Evolutionary conservation across 2,329 filamentous ascomycete genomes (phyloP).

Genomic region (Aspergillus proliferans): DNA sequence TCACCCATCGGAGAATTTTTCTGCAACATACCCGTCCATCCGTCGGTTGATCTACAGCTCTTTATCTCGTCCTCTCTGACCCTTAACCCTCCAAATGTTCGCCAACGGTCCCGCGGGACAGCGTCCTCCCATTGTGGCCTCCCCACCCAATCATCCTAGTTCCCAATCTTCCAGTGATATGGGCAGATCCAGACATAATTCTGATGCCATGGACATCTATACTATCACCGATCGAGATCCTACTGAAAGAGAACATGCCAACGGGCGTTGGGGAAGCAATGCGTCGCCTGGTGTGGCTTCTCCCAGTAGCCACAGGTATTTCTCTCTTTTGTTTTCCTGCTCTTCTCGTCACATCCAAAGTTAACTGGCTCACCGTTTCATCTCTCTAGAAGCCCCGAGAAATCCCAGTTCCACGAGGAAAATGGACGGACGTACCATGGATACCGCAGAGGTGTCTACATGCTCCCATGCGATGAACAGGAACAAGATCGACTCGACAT

Average conservation of each 20-base stretch:
- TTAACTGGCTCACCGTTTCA: background rate
- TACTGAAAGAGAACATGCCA: slow-evolving; percentile 13
- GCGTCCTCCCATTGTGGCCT: slow-evolving; percentile 12
- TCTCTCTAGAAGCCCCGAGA: slow-evolving; percentile 26
- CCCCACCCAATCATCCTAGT: slow-evolving; percentile 15
- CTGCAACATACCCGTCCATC: background rate
- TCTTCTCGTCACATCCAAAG: background rate
- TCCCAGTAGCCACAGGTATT: slow-evolving; percentile 14
- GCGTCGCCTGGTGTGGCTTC: slow-evolving; percentile 20
- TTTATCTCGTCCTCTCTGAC: background rate
- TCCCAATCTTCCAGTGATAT: slow-evolving; percentile 21
- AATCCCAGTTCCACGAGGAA: slow-evolving; percentile 49
- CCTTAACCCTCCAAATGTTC: slow-evolving; percentile 10
- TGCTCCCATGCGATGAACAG: slow-evolving; percentile 70
- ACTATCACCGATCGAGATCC: slow-evolving; percentile 27
- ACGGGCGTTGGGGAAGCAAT: slow-evolving; percentile 23
- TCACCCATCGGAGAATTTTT: background rate
- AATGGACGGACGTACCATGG: slow-evolving; percentile 66
- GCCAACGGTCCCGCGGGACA: slow-evolving; percentile 17
- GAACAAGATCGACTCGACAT: slow-evolving; percentile 77
- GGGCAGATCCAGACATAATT: slow-evolving; percentile 27
- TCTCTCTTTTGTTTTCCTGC: slow-evolving; percentile 8
- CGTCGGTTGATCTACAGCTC: background rate
- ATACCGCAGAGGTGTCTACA: slow-evolving; percentile 62
- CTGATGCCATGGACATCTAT: slow-evolving; percentile 32